These are phyloP conservation scores for Ophiocordyceps sinensis DNA, from an alignment of 2,329 filamentous ascomycete genomes.

Conservation along the genomic window DNA sequence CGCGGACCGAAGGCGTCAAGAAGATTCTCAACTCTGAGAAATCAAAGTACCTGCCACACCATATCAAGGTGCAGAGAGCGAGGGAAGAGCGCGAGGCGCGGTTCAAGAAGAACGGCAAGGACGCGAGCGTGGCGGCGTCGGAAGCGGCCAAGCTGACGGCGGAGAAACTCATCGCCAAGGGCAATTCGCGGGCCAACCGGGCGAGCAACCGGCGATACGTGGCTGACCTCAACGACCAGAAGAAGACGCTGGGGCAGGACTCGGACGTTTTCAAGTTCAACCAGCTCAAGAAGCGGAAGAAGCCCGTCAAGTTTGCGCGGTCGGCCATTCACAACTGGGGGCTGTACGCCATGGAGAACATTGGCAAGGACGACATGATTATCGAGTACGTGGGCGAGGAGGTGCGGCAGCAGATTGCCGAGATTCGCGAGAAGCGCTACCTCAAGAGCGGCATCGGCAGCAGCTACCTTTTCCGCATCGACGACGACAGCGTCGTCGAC, in stretches of 20 bases:
- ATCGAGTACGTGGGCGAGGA: constrained; percentile 99
- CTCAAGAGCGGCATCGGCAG: constrained; percentile 93
- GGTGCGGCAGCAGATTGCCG: constrained; percentile 92
- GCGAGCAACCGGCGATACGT: constrained; percentile 91
- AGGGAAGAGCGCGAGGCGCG: constrained; percentile 81
- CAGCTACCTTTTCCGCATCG: constrained; percentile 94
- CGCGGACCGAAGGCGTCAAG: constrained; percentile 83
- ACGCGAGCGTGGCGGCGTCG: constrained; percentile 49
- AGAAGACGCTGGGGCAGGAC: constrained; percentile 69
- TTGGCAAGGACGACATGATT: constrained; percentile 96
- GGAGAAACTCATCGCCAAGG: constrained; percentile 71
- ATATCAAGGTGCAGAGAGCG: constrained; percentile 87
- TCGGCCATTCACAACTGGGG: constrained; percentile 99
- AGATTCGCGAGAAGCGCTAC: constrained; percentile 83
- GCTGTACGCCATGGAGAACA: constrained; percentile 93
- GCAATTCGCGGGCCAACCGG: constrained; percentile 83
- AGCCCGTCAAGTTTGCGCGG: constrained; percentile 92
- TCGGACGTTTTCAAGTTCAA: constrained; percentile 95
- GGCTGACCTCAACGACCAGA: constrained; percentile 90
- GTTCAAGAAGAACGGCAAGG: constrained; percentile 51
- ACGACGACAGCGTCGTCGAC: constrained; percentile 94
- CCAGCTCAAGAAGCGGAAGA: constrained; percentile 98
- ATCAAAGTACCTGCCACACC: constrained; percentile 93
- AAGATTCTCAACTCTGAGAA: constrained; percentile 96
- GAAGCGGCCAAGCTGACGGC: constrained; percentile 60